Conservation (phyloP, 2,329 filamentous ascomycete genomes). For the Aspergillus terreus region DNA sequence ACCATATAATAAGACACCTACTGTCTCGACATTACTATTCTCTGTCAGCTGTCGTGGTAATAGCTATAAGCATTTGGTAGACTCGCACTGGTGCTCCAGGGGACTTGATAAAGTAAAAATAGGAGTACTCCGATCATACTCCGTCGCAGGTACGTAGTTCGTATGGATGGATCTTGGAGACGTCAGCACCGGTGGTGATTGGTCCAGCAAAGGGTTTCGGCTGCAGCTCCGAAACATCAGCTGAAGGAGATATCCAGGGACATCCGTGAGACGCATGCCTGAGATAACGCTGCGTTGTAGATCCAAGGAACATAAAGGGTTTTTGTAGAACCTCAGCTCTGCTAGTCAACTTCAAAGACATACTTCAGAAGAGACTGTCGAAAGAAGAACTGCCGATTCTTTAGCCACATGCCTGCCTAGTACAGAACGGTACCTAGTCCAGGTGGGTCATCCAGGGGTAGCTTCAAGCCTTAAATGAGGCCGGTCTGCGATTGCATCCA, state of each 20-base stretch:
- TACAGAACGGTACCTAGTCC: neutral
- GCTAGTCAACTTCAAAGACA: neutral
- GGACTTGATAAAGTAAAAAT: too few relatives aligned
- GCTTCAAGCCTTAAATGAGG: neutral
- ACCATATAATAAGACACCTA: neutral
- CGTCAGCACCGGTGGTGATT: neutral
- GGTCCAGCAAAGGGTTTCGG: neutral
- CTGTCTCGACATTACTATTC: too few relatives aligned
- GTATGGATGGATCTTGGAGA: neutral
- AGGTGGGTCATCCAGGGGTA: constrained; percentile 16
- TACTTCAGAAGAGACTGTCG: neutral
- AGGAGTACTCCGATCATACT: neutral
- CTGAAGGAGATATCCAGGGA: too few relatives aligned
- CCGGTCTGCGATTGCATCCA: neutral
- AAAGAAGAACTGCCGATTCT: neutral
- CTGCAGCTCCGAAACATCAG: constrained; percentile 2
- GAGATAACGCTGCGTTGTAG: too few relatives aligned
- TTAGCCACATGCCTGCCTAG: neutral
- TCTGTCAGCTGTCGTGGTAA: too few relatives aligned
- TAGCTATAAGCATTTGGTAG: too few relatives aligned
- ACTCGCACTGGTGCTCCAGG: too few relatives aligned
- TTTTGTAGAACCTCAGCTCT: too few relatives aligned
- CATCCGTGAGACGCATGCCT: too few relatives aligned
- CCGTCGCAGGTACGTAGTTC: neutral
- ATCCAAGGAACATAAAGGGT: too few relatives aligned